Conservation (phyloP, 192 early-diverging fungal genomes). For the Anaeromyces robustus region DNA sequence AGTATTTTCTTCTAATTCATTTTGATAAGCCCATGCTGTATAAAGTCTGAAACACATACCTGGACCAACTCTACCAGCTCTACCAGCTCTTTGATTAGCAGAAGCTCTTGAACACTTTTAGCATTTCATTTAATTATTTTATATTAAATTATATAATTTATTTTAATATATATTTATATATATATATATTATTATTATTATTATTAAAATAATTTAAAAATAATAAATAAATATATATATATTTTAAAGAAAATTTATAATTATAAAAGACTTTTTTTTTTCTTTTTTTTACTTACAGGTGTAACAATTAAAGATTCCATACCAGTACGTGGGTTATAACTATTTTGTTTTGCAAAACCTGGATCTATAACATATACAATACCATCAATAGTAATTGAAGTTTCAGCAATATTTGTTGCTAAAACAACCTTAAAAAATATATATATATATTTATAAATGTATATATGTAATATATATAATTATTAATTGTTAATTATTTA, state of each 20-base stretch:
- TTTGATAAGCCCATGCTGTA: slow-evolving; percentile 16
- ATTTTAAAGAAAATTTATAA: too few relatives aligned
- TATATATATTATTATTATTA: too few relatives aligned
- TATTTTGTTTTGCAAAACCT: slow-evolving; percentile 91
- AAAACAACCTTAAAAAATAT: slow-evolving; percentile 67
- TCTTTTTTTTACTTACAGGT: slow-evolving; percentile 73
- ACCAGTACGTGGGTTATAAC: slow-evolving; percentile 81
- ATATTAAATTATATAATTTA: too few relatives aligned
- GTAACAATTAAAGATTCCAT: slow-evolving; percentile 97
- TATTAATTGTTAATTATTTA: too few relatives aligned
- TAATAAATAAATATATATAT: too few relatives aligned
- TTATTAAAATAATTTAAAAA: too few relatives aligned
- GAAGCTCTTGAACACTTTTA: background rate
- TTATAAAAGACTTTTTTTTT: too few relatives aligned
- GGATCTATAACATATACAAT: slow-evolving; percentile 96
- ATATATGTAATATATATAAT: too few relatives aligned
- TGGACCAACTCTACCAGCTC: background rate
- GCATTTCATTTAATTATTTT: too few relatives aligned
- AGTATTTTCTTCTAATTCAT: slow-evolving; percentile 89
- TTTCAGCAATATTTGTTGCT: slow-evolving; percentile 99
- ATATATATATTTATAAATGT: too few relatives aligned
- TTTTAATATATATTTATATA: too few relatives aligned
- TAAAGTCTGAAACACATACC: slow-evolving; percentile 1
- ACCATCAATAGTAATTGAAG: slow-evolving; percentile 87
- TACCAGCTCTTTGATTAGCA: background rate